Percentiles rank a stretch among this genome's conserved stretches.
Conservation (phyloP, 1,139 yeast genomes). For the Pichia sp. region DNA sequence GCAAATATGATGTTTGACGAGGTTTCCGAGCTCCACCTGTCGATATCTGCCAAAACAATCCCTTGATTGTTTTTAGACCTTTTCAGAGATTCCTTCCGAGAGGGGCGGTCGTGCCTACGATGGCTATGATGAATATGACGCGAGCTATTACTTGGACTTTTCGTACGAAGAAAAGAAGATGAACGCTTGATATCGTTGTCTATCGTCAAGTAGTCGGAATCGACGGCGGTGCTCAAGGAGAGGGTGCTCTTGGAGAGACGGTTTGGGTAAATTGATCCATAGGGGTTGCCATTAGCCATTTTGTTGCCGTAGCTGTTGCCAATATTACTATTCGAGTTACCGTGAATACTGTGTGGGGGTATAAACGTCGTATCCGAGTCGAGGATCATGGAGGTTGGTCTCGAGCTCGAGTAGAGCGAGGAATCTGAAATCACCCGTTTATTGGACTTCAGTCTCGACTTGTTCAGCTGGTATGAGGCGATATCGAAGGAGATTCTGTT, state of each 20-base stretch:
- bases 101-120: not conserved
- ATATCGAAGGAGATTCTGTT: conserved; percentile 12
- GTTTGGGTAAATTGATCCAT: not conserved
- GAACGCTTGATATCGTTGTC: not conserved
- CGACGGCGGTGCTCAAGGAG: conserved; percentile 3
- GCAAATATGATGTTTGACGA: conserved; percentile 10
- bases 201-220: not conserved
- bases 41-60: not conserved
- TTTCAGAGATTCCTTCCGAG: not conserved
- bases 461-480: conserved; percentile 7
- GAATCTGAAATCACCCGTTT: conserved; percentile 13
- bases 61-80: conserved; percentile 6
- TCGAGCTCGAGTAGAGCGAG: conserved; percentile 10
- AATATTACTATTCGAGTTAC: not conserved
- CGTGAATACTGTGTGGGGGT: conserved; percentile 3
- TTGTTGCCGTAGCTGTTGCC: not conserved
- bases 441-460: not conserved
- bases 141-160: not conserved
- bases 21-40: not conserved
- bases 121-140: not conserved
- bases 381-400: conserved; percentile 12
- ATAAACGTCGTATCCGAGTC: conserved; percentile 6
- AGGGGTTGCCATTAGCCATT: not conserved
- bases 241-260: conserved; percentile 1
- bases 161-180: not conserved